Percentiles rank a stretch among this genome's conserved stretches.
These are phyloP conservation scores for Aspergillus conjunctus DNA, from an alignment of 495 filamentous ascomycete genomes.

Conservation along the genomic window DNA sequence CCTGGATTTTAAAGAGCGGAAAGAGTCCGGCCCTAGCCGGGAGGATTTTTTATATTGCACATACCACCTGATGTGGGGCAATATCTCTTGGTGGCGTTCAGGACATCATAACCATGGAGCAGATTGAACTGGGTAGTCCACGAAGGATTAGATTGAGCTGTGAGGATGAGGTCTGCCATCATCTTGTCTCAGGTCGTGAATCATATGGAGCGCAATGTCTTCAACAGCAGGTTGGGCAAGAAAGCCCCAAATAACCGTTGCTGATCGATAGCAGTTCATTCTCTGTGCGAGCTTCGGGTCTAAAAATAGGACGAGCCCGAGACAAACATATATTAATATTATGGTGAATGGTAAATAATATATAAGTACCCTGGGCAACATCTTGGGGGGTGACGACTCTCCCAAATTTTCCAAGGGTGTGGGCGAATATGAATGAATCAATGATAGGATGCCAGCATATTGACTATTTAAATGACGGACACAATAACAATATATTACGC, in stretches of 20 bases:
- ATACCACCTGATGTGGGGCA: neutral
- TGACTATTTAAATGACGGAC: slow-evolving; percentile 17
- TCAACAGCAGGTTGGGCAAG: no score
- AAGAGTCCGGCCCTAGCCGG: neutral
- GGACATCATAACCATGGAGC: no score
- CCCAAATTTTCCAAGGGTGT: neutral
- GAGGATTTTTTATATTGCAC: neutral
- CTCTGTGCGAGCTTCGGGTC: neutral
- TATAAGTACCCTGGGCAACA: slow-evolving; percentile 4
- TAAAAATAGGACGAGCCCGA: slow-evolving; percentile 19
- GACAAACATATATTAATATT: neutral
- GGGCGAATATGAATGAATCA: slow-evolving; percentile 5
- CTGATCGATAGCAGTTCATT: neutral
- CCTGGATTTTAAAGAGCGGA: neutral
- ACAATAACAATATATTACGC: slow-evolving; percentile 22
- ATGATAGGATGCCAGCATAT: slow-evolving; percentile 14
- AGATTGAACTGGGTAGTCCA: no score
- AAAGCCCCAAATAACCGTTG: neutral
- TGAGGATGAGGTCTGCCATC: no score
- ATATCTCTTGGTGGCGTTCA: neutral
- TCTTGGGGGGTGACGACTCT: neutral
- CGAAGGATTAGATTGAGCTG: no score
- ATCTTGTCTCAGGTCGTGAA: no score
- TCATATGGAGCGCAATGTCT: no score
- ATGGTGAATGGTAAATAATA: slow-evolving; percentile 4